Percentiles rank a stretch among this genome's conserved stretches.
Conservation (phyloP, 1,284 basidiomycete species). For the Puccinia polysora region DNA sequence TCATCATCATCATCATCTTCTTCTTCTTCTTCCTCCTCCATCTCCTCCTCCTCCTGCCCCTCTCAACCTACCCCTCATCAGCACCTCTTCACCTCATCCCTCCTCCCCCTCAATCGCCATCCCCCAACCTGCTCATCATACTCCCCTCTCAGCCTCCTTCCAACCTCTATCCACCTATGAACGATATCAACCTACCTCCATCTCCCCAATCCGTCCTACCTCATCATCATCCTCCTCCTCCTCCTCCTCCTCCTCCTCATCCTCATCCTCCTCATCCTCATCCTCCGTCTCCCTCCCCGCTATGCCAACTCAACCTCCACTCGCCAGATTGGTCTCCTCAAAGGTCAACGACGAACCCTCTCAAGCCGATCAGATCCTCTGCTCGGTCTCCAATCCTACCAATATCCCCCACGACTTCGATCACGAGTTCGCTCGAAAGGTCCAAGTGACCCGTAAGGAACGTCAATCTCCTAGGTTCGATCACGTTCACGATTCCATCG, state of each 20-base stretch:
- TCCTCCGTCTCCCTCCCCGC: too few species aligned
- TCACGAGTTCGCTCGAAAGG: slow-evolving; percentile 15
- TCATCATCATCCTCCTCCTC: too few species aligned
- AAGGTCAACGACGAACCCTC: too few species aligned
- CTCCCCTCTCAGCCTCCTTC: neutral
- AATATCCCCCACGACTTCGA: neutral
- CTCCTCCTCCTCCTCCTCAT: too few species aligned
- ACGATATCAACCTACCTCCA: neutral
- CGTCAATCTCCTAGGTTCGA: slow-evolving; percentile 12
- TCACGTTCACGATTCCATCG: neutral
- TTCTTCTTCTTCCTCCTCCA: neutral
- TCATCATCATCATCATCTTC: too few species aligned
- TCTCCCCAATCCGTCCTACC: neutral
- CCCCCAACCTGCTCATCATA: neutral
- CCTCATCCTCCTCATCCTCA: too few species aligned
- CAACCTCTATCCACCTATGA: neutral
- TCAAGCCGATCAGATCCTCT: neutral
- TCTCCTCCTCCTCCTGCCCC: too few species aligned
- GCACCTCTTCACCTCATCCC: neutral
- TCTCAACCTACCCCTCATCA: too few species aligned
- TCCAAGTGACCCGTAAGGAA: slow-evolving; percentile 22
- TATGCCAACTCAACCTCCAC: too few species aligned
- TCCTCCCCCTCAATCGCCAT: slow-evolving; percentile 21
- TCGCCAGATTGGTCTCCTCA: too few species aligned
- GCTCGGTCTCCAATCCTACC: too few species aligned